Conservation (phyloP, 2,329 filamentous ascomycete genomes). For the Epichloe sibirici region DNA sequence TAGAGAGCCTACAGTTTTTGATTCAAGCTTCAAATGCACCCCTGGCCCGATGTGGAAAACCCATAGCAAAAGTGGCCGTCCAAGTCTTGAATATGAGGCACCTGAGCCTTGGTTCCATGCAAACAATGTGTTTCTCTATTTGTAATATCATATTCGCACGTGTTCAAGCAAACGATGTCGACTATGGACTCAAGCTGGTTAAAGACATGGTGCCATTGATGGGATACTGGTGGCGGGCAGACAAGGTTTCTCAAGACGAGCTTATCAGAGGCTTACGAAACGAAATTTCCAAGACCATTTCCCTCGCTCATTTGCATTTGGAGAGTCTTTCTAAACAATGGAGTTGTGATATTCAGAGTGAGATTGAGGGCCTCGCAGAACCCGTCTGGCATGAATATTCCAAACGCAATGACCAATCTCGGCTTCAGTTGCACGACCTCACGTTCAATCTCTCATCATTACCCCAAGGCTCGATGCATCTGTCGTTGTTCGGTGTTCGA, state of each 20-base stretch:
- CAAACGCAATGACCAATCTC: slow-evolving; percentile 54
- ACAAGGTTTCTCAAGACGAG: slow-evolving; percentile 47
- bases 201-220: slow-evolving; percentile 57
- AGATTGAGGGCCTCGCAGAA: slow-evolving; percentile 55
- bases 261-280: slow-evolving; percentile 55
- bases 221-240: slow-evolving; percentile 65
- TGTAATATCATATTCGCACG: slow-evolving; percentile 60
- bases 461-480: slow-evolving; percentile 31
- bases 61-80: slow-evolving; percentile 43
- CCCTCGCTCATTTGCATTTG: slow-evolving; percentile 51
- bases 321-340: slow-evolving; percentile 40
- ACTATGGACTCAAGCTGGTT: slow-evolving; percentile 47
- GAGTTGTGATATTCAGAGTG: slow-evolving; percentile 26
- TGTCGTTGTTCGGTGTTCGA: slow-evolving; percentile 40
- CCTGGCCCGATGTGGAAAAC: slow-evolving; percentile 40
- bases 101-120: slow-evolving; percentile 47
- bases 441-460: slow-evolving; percentile 38
- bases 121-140: slow-evolving; percentile 61
- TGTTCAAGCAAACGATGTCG: slow-evolving; percentile 55
- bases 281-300: slow-evolving; percentile 64
- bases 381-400: slow-evolving; percentile 69
- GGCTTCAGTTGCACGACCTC: slow-evolving; percentile 69
- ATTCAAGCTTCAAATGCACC: slow-evolving; percentile 57
- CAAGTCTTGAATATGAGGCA: slow-evolving; percentile 48
- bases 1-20: slow-evolving; percentile 55